phyloP scores from a whole-genome alignment of 129 eudicot genomes.

The Calendula officinalis region DNA sequence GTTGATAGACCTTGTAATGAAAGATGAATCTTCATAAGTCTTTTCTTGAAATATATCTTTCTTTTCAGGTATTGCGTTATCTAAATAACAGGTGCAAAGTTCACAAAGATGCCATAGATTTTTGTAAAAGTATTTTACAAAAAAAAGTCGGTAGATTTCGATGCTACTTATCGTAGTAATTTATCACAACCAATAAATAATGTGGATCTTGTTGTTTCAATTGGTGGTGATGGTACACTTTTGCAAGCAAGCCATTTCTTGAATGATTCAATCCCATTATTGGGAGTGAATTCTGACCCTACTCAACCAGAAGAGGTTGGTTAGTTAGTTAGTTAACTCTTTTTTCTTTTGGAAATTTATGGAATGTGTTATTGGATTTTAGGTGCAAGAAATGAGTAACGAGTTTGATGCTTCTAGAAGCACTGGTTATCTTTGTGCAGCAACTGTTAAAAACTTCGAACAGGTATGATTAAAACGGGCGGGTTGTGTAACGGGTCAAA shows the following conservation, averaged over 20 bases:
- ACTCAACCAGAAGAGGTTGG: conserved; percentile 88
- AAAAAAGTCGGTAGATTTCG: conserved; percentile 61
- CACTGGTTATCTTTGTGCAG: conserved; percentile 92
- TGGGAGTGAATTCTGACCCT: conserved; percentile 94
- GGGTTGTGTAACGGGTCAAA: neutral
- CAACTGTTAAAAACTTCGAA: conserved; percentile 75
- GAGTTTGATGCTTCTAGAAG: conserved; percentile 96
- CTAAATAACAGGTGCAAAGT: conserved; percentile 53
- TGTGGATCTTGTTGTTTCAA: conserved; percentile 77
- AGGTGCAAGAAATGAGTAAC: conserved; percentile 60
- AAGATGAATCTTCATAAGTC: neutral
- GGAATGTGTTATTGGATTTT: conserved; percentile 14
- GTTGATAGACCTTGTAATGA: conserved; percentile 16
- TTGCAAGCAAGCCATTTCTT: conserved; percentile 83
- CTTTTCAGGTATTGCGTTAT: conserved; percentile 48
- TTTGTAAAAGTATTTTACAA: conserved; percentile 63
- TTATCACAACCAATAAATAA: conserved; percentile 57
- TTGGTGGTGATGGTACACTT: conserved; percentile 96
- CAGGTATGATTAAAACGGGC: conserved; percentile 35
- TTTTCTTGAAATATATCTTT: neutral
- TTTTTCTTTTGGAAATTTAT: conserved; percentile 9
- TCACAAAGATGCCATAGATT: conserved; percentile 71
- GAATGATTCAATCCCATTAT: conserved; percentile 73
- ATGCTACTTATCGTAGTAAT: conserved; percentile 52
- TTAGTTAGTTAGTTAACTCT: conserved; percentile 15